A percentile compares a stretch with the other conserved stretches of the same genome.
Conservation (phyloP, 1,284 basidiomycete species). For the Kalmanozyma brasiliensis region DNA sequence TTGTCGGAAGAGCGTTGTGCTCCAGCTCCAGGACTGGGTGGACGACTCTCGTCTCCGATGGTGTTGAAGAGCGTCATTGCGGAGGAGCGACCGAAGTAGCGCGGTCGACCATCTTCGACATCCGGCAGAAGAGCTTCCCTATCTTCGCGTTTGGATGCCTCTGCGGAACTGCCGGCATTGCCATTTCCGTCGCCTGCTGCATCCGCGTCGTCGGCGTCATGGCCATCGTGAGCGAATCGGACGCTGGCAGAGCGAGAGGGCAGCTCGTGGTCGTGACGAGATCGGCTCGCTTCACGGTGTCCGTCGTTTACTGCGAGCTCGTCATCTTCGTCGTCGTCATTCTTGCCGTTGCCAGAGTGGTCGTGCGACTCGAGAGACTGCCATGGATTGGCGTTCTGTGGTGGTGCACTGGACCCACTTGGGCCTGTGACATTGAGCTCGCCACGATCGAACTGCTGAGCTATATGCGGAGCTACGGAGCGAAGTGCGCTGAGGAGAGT, state of each 20-base stretch:
- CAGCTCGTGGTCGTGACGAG: conserved; percentile 15
- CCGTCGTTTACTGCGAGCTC: neutral
- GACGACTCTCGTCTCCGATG: conserved; percentile 48
- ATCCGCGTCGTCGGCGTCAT: conserved; percentile 19
- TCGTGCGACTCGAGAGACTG: conserved; percentile 20
- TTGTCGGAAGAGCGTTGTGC: conserved; percentile 15
- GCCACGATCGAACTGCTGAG: conserved; percentile 53
- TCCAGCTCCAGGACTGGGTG: conserved; percentile 40
- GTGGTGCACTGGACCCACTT: conserved; percentile 37
- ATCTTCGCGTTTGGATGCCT: conserved; percentile 25
- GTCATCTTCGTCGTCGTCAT: conserved; percentile 10
- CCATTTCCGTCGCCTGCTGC: neutral
- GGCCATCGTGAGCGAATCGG: conserved; percentile 10
- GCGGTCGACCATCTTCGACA: conserved; percentile 58
- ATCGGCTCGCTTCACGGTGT: conserved; percentile 1
- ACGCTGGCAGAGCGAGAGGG: conserved; percentile 22
- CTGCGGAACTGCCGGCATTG: neutral
- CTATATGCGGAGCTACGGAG: conserved; percentile 56
- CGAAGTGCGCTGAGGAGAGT: conserved; percentile 55
- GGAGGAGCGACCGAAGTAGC: conserved; percentile 57
- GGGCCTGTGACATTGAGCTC: conserved; percentile 50
- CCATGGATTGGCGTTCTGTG: conserved; percentile 48
- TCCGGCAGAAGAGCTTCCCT: conserved; percentile 51
- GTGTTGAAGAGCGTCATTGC: conserved; percentile 48
- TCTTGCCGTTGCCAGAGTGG: neutral